A percentile compares a stretch with the other conserved stretches of the same genome.
These are phyloP conservation scores for Gossypium arboreum DNA, from an alignment of 345 rosid genomes.

Conservation along the genomic window DNA sequence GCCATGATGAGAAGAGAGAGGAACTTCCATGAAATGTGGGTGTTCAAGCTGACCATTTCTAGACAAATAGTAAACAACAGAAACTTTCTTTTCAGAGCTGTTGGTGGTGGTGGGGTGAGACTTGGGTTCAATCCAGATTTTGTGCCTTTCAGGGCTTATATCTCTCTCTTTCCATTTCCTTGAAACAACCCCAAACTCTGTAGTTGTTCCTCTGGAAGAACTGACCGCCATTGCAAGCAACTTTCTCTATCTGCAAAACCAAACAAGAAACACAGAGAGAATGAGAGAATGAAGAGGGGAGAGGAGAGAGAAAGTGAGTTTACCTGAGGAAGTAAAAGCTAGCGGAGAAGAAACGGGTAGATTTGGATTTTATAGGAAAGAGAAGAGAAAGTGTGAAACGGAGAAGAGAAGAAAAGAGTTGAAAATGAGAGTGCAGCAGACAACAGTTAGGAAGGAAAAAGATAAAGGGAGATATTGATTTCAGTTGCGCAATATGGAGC, in stretches of 20 bases:
- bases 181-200: slow-evolving; percentile 36
- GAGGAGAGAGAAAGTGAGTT: not conserved
- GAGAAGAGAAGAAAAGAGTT: slow-evolving; percentile 8
- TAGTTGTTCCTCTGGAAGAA: slow-evolving; percentile 40
- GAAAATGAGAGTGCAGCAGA: slow-evolving; percentile 56
- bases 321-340: slow-evolving; percentile 9
- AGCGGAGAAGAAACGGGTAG: not conserved
- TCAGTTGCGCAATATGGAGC: too few species aligned
- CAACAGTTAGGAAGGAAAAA: slow-evolving; percentile 34
- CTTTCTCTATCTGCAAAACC: slow-evolving; percentile 12
- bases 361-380: slow-evolving; percentile 26
- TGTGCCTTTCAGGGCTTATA: slow-evolving; percentile 65
- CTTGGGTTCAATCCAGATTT: slow-evolving; percentile 51
- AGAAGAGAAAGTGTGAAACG: slow-evolving; percentile 5
- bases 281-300: not conserved
- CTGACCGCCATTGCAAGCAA: slow-evolving; percentile 30
- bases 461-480: too few species aligned
- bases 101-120: slow-evolving; percentile 22
- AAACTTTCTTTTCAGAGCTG: slow-evolving; percentile 38
- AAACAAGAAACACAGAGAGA: not conserved
- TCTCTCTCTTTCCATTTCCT: slow-evolving; percentile 41
- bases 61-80: slow-evolving; percentile 81
- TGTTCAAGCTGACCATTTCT: slow-evolving; percentile 94
- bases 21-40: slow-evolving; percentile 97
- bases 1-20: slow-evolving; percentile 67